Conservation (phyloP, 1,284 basidiomycete species). For the Acaromyces ingoldii region DNA sequence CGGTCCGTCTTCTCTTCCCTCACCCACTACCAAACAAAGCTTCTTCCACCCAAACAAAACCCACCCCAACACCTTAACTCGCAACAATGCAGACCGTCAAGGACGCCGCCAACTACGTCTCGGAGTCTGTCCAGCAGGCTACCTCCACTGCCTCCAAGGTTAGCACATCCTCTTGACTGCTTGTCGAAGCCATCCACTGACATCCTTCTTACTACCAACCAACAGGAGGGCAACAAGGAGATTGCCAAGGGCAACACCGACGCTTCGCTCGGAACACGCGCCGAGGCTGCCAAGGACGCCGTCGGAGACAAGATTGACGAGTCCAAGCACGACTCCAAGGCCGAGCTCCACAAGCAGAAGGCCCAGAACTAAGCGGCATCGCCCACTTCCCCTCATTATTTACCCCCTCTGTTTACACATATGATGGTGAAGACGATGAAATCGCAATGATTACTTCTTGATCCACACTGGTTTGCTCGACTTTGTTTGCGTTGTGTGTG, state of each 20-base stretch:
- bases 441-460: too few relatives aligned
- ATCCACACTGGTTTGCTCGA: too few relatives aligned
- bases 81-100: conserved; percentile 7
- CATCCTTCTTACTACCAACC: too few relatives aligned
- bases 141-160: conserved; percentile 23
- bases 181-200: too few relatives aligned
- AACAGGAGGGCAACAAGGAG: conserved; percentile 9
- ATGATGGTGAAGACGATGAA: too few relatives aligned
- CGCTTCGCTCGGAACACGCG: conserved; percentile 20
- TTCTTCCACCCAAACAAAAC: not conserved
- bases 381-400: too few relatives aligned
- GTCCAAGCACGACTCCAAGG: conserved; percentile 9
- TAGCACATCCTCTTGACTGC: too few relatives aligned
- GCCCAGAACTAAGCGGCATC: conserved; percentile 9
- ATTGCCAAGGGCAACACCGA: conserved; percentile 34
- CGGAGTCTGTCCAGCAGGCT: conserved; percentile 20
- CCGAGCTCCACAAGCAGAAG: conserved; percentile 14
- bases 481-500: too few relatives aligned
- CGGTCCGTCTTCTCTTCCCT: not conserved
- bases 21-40: not conserved
- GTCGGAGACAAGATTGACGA: conserved; percentile 16
- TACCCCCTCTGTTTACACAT: too few relatives aligned
- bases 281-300: conserved; percentile 7
- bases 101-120: conserved; percentile 24
- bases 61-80: not conserved